Base-by-base conservation (phyloP, 2,329 filamentous ascomycete species). In the Colletotrichum liaoningense region DNA sequence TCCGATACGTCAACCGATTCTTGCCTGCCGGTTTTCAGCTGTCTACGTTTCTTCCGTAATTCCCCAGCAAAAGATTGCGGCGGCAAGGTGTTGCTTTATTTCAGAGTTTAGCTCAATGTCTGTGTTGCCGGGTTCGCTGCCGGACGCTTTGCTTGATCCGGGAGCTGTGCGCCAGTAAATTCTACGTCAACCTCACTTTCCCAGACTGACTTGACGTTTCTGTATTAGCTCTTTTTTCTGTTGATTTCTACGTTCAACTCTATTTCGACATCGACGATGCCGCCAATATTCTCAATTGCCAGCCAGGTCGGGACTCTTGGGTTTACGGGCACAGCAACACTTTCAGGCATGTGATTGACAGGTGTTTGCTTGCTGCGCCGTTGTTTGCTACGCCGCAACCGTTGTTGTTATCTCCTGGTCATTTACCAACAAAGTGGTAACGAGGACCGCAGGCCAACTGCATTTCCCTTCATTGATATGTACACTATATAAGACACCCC, bases 381-480 rank as follows among this genome's bases (percentile, higher is more conserved):
- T 38, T 28, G 24, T 55, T 30, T 60, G 24, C 35, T 68, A 56
- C 54, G 46, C 54, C 63, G 58, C 56, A 26, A 28, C 42, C 49
- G 59, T 63, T 54, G 59, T 63, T 57, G 56, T 28, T 69, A 49
- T 75, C 63, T 60, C 54, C 35, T 5, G 33, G 63, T 67, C 63
- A 74, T 67, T 74, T 75, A 75, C 73, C 73, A 30, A 26, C 22
- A 35, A 30, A 60, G 19, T 64, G 73, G 73, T 74, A 71, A 71
- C 56, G 66, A 66, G 28, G 12, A 33, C 42, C 56, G 63, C 28
- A 49, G 70, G 57, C 60, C 35, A 57, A 62, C 49, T 55, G 56
- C 33, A 55, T 42, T 24, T 30, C 49, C 56, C 52, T 46, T 28
- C 42, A 5, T 22, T 58, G n/a, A 73, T 19, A 19, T 42, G 38